A percentile compares a stretch with the other conserved stretches of the same genome.
phyloP scores from a whole-genome alignment of 176 grass and related monocot genomes.

The Hordeum marinum region DNA sequence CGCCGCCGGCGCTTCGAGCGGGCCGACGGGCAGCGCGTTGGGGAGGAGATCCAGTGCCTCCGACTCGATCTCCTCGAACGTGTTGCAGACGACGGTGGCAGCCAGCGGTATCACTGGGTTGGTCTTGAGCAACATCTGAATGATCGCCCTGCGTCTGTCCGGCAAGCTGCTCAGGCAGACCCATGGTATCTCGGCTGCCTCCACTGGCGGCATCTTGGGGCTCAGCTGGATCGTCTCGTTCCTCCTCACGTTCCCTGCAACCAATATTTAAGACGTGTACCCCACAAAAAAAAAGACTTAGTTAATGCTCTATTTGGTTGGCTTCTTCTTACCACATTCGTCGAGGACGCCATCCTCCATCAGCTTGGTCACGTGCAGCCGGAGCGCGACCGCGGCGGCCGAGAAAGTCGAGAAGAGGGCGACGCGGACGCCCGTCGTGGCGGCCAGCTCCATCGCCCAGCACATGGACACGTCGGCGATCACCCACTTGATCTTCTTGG shows the following conservation, averaged over 20 bases:
- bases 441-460: conserved; percentile 26
- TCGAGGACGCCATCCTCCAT: conserved; percentile 45
- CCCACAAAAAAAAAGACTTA: not conserved
- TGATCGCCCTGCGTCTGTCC: not conserved
- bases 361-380: conserved; percentile 30
- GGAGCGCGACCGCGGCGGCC: not conserved
- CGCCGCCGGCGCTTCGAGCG: not conserved
- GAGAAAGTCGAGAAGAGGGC: conserved; percentile 33
- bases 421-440: conserved; percentile 9
- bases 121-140: conserved; percentile 1
- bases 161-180: not conserved
- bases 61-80: not conserved
- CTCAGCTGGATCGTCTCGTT: conserved; percentile 31
- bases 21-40: not conserved
- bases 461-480: conserved; percentile 49
- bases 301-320: not conserved
- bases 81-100: not conserved
- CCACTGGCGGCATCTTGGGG: conserved; percentile 23
- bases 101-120: not conserved
- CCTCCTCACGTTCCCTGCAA: conserved; percentile 13
- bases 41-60: not conserved
- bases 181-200: conserved; percentile 27
- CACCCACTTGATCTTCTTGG: conserved; percentile 38
- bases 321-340: conserved; percentile 35
- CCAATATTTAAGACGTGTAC: too few relatives aligned